A percentile compares a stretch with the other conserved stretches of the same genome.
These are phyloP conservation scores for Sambucus nigra DNA, from an alignment of 129 eudicot genomes.

Conservation along the genomic window DNA sequence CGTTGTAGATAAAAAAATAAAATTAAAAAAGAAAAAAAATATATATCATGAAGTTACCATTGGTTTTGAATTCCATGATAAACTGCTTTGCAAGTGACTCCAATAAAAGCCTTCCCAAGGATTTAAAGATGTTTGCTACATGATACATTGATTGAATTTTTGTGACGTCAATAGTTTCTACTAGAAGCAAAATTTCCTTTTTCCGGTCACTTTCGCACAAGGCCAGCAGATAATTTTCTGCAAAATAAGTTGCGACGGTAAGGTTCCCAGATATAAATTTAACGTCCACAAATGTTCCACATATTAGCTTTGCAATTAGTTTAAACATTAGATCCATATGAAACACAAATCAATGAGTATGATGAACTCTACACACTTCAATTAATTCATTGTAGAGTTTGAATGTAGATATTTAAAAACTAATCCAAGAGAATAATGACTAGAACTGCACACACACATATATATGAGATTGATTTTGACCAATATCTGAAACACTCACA, in stretches of 20 bases:
- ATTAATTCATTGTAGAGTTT: no score
- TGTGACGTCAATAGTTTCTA: slow-evolving; percentile 57
- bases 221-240: slow-evolving; percentile 69
- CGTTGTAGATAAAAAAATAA: no score
- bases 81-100: slow-evolving; percentile 52
- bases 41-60: slow-evolving; percentile 30
- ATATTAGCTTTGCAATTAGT: not conserved
- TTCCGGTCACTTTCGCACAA: slow-evolving; percentile 54
- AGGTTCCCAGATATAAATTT: slow-evolving; percentile 10
- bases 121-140: slow-evolving; percentile 40
- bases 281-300: not conserved
- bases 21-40: no score
- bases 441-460: not conserved
- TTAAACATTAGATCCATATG: not conserved
- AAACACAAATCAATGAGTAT: not conserved
- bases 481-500: no score
- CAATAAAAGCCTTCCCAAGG: slow-evolving; percentile 63
- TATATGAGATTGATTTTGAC: not conserved
- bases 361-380: not conserved
- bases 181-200: slow-evolving; percentile 45
- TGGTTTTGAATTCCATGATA: slow-evolving; percentile 36
- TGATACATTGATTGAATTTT: slow-evolving; percentile 44
- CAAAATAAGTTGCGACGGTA: slow-evolving; percentile 18
- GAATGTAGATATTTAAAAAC: not conserved
- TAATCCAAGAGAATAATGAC: not conserved